Evolutionary conservation across 768 basidiomycete species (phyloP).

Genomic region (Russula abietina): DNA sequence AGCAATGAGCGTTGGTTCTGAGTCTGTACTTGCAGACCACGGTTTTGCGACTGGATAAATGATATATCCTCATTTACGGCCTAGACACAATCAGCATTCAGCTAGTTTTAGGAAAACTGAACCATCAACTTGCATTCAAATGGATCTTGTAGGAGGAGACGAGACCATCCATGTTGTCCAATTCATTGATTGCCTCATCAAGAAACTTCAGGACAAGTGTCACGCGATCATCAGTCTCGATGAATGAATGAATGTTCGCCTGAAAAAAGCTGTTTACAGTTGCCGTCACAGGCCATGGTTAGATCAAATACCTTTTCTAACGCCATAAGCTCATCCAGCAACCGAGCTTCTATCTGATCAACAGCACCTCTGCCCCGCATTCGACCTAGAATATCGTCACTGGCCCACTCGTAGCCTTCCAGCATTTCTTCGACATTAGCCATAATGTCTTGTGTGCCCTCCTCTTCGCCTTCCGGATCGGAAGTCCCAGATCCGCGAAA

Average conservation of each 20-base stretch:
- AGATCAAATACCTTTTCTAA: constrained; percentile 70
- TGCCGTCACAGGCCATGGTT: not conserved
- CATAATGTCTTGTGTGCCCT: constrained; percentile 75
- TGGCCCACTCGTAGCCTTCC: constrained; percentile 97
- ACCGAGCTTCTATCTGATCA: constrained; percentile 85
- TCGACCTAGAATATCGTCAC: constrained; percentile 64
- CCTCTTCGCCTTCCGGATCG: constrained; percentile 45
- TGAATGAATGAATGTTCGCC: constrained; percentile 97
- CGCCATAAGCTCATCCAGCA: constrained; percentile 86
- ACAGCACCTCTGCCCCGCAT: constrained; percentile 67
- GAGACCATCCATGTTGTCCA: constrained; percentile 84
- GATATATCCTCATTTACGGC: constrained; percentile 92
- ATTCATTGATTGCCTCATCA: constrained; percentile 81
- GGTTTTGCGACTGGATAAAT: constrained; percentile 93
- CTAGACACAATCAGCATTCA: constrained; percentile 37
- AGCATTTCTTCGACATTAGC: constrained; percentile 97
- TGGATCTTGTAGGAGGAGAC: constrained; percentile 96
- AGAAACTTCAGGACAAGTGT: constrained; percentile 78
- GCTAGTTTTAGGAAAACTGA: not conserved
- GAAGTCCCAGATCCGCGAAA: constrained; percentile 32
- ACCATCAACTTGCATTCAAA: constrained; percentile 61
- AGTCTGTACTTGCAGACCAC: constrained; percentile 94
- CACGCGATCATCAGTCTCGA: constrained; percentile 93
- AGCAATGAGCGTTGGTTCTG: constrained; percentile 88
- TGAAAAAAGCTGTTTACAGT: constrained; percentile 30